Conservation (phyloP, 768 basidiomycete species). For the Lepiota brunneoincarnata region DNA sequence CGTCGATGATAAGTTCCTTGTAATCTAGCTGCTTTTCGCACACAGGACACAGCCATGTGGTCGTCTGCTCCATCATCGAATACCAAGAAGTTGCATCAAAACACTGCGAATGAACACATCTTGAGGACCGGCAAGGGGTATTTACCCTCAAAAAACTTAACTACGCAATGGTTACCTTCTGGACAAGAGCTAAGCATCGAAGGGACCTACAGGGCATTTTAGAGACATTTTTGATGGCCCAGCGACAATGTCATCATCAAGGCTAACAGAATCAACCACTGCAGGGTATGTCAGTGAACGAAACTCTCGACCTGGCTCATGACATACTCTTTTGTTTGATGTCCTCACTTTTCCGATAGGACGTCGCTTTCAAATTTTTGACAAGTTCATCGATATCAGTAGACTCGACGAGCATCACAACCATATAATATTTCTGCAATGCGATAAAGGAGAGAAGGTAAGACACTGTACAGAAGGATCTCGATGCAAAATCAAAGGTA, state of each 20-base stretch:
- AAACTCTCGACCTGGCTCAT: background rate
- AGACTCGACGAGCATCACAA: conserved; percentile 81
- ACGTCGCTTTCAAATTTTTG: conserved; percentile 63
- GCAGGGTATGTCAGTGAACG: conserved; percentile 1
- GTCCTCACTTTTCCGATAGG: conserved; percentile 59
- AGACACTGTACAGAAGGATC: background rate
- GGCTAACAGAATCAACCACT: conserved; percentile 60
- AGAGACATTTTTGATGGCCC: conserved; percentile 88
- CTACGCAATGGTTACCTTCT: conserved; percentile 32
- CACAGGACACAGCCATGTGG: conserved; percentile 93
- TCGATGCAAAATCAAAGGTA: conserved; percentile 25
- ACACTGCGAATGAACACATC: conserved; percentile 89
- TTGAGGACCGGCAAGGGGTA: conserved; percentile 82
- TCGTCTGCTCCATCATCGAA: conserved; percentile 93
- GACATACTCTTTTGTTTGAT: conserved; percentile 66
- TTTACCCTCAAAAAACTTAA: conserved; percentile 84
- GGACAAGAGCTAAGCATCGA: background rate
- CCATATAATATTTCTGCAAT: conserved; percentile 81
- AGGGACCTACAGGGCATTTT: conserved; percentile 81
- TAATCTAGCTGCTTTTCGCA: conserved; percentile 78
- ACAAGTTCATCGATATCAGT: conserved; percentile 71
- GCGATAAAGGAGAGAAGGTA: conserved; percentile 3
- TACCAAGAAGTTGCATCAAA: conserved; percentile 96
- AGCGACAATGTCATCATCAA: conserved; percentile 91
- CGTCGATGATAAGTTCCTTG: conserved; percentile 88